Conservation (phyloP, 2,329 filamentous ascomycete species). For the Hypoxylon rubiginosum region DNA sequence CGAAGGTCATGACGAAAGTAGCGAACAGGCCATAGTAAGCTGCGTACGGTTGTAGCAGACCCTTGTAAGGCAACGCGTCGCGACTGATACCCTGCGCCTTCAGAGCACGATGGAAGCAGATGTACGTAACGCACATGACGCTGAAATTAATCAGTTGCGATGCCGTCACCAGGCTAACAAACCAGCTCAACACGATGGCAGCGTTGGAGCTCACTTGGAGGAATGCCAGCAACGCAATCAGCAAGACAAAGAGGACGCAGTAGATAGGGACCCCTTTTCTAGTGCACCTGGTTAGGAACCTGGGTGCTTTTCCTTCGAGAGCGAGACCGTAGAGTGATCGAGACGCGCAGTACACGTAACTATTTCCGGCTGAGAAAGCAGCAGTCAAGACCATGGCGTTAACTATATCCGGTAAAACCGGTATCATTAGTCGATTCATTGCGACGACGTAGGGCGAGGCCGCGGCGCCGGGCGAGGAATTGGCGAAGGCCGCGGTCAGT, state of each 20-base stretch:
- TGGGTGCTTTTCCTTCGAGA: constrained; percentile 75
- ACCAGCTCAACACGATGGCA: constrained; percentile 78
- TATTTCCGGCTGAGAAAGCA: constrained; percentile 76
- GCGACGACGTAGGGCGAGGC: constrained; percentile 76
- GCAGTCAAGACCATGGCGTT: constrained; percentile 79
- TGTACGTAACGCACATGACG: constrained; percentile 77
- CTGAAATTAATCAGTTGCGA: constrained; percentile 81
- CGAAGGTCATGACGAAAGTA: constrained; percentile 78
- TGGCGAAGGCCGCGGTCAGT: constrained; percentile 70
- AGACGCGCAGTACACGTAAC: constrained; percentile 76
- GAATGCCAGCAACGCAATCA: constrained; percentile 79
- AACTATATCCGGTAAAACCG: constrained; percentile 76
- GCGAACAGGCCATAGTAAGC: constrained; percentile 75
- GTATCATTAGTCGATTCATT: constrained; percentile 75
- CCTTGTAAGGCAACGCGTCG: constrained; percentile 77
- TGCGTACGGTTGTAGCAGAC: constrained; percentile 77
- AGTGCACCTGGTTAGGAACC: constrained; percentile 71
- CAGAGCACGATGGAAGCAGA: constrained; percentile 79
- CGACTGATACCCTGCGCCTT: constrained; percentile 77
- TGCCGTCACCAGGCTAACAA: constrained; percentile 77
- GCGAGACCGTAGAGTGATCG: constrained; percentile 77
- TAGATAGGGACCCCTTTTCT: constrained; percentile 79
- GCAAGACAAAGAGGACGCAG: constrained; percentile 75
- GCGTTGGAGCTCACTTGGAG: constrained; percentile 76
- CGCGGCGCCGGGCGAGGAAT: constrained; percentile 74